phyloP scores from a whole-genome alignment of 345 rosid species.

The Lepidium sativum region DNA sequence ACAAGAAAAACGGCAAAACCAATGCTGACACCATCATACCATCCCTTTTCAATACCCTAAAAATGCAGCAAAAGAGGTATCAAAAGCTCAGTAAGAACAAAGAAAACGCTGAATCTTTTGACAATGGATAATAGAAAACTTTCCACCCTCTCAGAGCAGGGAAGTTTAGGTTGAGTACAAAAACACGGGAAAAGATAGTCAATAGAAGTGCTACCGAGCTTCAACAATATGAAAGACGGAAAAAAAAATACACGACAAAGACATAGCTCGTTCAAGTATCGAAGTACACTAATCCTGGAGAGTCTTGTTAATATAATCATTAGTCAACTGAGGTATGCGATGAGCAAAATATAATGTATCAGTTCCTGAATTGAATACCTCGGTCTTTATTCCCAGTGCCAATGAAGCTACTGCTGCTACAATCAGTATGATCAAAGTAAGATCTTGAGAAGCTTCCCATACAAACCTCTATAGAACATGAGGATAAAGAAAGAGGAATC shows the following conservation, averaged over 20 bases:
- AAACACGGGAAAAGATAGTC: background rate
- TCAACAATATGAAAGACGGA: background rate
- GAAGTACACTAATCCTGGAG: background rate
- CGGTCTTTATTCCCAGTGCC: conserved; percentile 89
- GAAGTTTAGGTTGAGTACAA: background rate
- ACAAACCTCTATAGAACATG: conserved; percentile 53
- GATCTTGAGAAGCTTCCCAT: conserved; percentile 90
- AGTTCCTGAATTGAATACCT: conserved; percentile 43
- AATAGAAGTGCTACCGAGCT: background rate
- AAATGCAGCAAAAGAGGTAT: background rate
- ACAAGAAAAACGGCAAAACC: conserved; percentile 91
- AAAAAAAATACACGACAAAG: background rate
- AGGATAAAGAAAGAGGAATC: background rate
- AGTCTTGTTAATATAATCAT: background rate
- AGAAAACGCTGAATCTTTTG: background rate
- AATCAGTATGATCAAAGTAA: conserved; percentile 81
- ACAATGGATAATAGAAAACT: background rate
- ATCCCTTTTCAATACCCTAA: conserved; percentile 81
- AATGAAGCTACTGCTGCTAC: conserved; percentile 90
- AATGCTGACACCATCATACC: conserved; percentile 99
- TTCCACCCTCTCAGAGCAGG: conserved; percentile 1
- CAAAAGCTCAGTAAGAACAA: conserved; percentile 12
- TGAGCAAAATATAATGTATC: background rate
- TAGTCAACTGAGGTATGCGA: background rate
- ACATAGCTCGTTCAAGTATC: background rate